These are phyloP conservation scores for Biscogniauxia marginata DNA, from an alignment of 2,329 filamentous ascomycete species.

Conservation along the genomic window DNA sequence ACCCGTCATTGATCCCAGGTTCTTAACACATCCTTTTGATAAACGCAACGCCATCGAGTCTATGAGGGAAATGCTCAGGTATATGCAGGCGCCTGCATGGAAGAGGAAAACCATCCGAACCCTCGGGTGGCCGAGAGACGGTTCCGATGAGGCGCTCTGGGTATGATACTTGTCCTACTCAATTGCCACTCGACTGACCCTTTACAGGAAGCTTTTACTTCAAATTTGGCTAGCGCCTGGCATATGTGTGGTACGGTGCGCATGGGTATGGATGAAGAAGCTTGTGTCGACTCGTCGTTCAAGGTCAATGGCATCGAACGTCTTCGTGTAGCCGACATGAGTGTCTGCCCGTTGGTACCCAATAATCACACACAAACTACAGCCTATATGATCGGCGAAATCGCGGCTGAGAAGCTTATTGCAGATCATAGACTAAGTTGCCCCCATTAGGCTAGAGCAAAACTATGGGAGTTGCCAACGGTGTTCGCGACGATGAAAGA, in stretches of 20 bases:
- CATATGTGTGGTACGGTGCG: constrained; percentile 18
- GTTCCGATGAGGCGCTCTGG: constrained; percentile 21
- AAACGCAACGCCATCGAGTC: constrained; percentile 14
- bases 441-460: neutral
- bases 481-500: neutral
- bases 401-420: constrained; percentile 35
- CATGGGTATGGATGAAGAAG: constrained; percentile 14
- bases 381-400: constrained; percentile 46
- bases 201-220: constrained; percentile 27
- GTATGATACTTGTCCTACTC: neutral
- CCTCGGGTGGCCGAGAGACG: constrained; percentile 12
- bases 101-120: constrained; percentile 10
- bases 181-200: constrained; percentile 16
- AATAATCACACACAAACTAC: constrained; percentile 43
- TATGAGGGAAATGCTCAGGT: constrained; percentile 12
- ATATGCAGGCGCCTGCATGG: constrained; percentile 13
- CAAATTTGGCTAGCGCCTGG: constrained; percentile 16
- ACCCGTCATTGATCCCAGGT: constrained; percentile 21
- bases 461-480: neutral
- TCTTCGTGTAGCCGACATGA: constrained; percentile 21
- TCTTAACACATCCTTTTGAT: constrained; percentile 22
- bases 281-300: constrained; percentile 20
- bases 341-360: constrained; percentile 25
- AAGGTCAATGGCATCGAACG: constrained; percentile 12
- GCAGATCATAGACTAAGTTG: constrained; percentile 12